A percentile compares a stretch with the other conserved stretches of the same genome.
phyloP scores from a whole-genome alignment of 1,284 basidiomycete species.

The Sporisorium graminicola region DNA sequence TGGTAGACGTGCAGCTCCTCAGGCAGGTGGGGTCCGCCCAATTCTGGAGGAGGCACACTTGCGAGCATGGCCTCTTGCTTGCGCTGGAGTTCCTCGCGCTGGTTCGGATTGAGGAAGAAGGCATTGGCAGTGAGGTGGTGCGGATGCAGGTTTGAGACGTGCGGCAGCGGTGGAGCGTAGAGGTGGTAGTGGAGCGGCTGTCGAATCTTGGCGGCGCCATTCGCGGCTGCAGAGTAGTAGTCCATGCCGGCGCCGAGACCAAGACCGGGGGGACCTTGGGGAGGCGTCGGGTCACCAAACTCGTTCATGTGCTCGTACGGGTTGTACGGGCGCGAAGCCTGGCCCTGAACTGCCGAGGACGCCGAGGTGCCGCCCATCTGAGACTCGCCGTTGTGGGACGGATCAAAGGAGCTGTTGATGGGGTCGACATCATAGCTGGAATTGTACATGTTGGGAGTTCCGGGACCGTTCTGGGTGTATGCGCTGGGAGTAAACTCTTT shows the following conservation, averaged over 20 bases:
- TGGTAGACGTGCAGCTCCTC: constrained; percentile 93
- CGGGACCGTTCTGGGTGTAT: constrained; percentile 26
- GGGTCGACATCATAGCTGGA: constrained; percentile 28
- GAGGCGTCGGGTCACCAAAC: constrained; percentile 50
- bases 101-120: constrained; percentile 79
- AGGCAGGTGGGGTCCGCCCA: constrained; percentile 77
- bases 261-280: constrained; percentile 43
- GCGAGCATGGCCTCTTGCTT: constrained; percentile 82
- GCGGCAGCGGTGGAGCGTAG: constrained; percentile 79
- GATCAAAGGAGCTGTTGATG: constrained; percentile 36
- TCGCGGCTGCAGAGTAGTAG: constrained; percentile 41
- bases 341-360: constrained; percentile 10
- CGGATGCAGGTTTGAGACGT: constrained; percentile 72
- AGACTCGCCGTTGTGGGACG: constrained; percentile 20
- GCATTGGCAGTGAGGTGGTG: constrained; percentile 71
- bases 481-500: constrained; percentile 25
- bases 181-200: constrained; percentile 86
- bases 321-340: constrained; percentile 44
- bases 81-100: constrained; percentile 83
- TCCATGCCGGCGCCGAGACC: constrained; percentile 47
- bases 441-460: constrained; percentile 33
- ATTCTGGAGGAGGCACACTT: constrained; percentile 64
- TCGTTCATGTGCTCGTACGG: constrained; percentile 63
- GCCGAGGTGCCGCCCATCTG: constrained; percentile 28
- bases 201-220: constrained; percentile 47